A percentile compares a stretch with the other conserved stretches of the same genome.
phyloP scores from a whole-genome alignment of 441 rosid genomes.

The Erodium texanum region DNA sequence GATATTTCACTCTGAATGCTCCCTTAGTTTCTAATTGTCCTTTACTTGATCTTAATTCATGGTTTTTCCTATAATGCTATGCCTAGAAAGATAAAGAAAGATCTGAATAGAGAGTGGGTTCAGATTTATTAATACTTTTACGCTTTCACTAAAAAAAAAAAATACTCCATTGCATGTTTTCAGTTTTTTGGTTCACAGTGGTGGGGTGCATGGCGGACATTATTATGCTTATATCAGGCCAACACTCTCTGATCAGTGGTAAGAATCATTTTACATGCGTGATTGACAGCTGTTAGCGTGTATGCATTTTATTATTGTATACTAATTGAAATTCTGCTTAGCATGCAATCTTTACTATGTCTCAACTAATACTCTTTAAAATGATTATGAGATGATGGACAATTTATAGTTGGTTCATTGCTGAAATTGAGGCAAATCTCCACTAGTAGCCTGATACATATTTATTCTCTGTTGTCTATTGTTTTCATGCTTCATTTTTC shows the following conservation, averaged over 20 bases:
- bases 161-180: constrained; percentile 21
- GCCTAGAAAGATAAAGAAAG: neutral
- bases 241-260: constrained; percentile 84
- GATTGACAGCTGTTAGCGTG: neutral
- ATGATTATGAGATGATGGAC: constrained; percentile 1
- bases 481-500: neutral
- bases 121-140: too few species aligned
- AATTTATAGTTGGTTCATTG: neutral
- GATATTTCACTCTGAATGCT: constrained; percentile 2
- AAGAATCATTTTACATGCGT: constrained; percentile 12
- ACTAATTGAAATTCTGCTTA: too few species aligned
- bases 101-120: too few species aligned
- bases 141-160: neutral
- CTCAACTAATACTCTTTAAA: neutral
- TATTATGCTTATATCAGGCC: constrained; percentile 91
- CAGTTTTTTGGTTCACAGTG: constrained; percentile 78
- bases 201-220: constrained; percentile 85
- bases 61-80: neutral
- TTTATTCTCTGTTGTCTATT: neutral
- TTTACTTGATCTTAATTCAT: neutral
- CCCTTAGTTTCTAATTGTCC: neutral
- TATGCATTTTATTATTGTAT: neutral
- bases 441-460: neutral
- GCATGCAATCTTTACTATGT: neutral
- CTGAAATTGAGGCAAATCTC: neutral